Evolutionary conservation across 2,329 filamentous ascomycete species (phyloP).

Genomic region (Chaetoscypha palmicola): DNA sequence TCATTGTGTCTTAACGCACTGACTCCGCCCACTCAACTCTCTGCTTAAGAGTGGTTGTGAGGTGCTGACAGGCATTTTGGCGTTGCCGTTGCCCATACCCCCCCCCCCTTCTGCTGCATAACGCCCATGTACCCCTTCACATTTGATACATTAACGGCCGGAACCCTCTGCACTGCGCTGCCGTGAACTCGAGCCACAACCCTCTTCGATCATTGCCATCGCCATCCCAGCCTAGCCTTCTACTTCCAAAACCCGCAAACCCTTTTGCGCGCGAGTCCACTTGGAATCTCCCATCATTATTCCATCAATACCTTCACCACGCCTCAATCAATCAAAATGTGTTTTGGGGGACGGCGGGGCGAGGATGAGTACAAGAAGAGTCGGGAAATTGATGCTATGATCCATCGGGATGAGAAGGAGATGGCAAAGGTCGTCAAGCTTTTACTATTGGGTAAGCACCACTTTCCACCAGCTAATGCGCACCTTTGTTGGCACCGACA

Average conservation of each 20-base stretch:
- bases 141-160: neutral
- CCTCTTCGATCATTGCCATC: neutral
- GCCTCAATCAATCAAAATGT: slow-evolving; percentile 43
- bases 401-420: slow-evolving; percentile 82
- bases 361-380: slow-evolving; percentile 47
- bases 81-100: neutral
- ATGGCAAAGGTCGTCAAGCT: slow-evolving; percentile 88
- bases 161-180: neutral
- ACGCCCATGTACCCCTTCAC: neutral
- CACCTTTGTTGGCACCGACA: neutral
- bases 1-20: neutral
- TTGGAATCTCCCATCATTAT: neutral
- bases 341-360: slow-evolving; percentile 48
- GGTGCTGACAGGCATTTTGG: neutral
- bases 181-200: neutral
- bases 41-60: neutral
- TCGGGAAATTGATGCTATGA: slow-evolving; percentile 75
- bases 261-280: neutral
- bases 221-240: neutral
- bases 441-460: slow-evolving; percentile 70
- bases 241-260: neutral
- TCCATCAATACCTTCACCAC: slow-evolving; percentile 10
- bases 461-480: slow-evolving; percentile 8
- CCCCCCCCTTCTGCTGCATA: neutral
- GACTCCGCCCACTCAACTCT: neutral